These are phyloP conservation scores for Dendrocalamus sinicus DNA, from an alignment of 176 grass and related monocot species.

Conservation along the genomic window DNA sequence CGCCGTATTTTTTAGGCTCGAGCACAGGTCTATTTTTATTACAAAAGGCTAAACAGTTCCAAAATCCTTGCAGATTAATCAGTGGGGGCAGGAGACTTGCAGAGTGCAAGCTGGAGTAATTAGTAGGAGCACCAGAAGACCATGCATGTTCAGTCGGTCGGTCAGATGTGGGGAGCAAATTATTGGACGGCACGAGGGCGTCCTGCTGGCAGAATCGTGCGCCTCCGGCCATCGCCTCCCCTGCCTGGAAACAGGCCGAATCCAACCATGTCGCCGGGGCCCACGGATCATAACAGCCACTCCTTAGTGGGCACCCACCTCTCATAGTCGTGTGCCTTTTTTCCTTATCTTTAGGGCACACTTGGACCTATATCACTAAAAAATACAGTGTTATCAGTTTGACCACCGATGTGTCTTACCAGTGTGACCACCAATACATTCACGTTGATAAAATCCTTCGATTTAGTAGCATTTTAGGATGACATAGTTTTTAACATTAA, in stretches of 20 bases:
- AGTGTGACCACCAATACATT: too few species aligned
- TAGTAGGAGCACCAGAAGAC: not conserved
- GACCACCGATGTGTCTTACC: too few species aligned
- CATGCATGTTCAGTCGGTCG: not conserved
- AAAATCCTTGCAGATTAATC: not conserved
- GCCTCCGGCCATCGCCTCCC: not conserved
- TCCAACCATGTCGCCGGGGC: constrained; percentile 24
- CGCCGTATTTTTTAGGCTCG: too few species aligned
- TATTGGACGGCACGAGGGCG: constrained; percentile 41
- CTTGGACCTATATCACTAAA: too few species aligned
- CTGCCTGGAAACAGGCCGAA: constrained; percentile 41
- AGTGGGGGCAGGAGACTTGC: not conserved
- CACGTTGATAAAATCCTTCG: too few species aligned
- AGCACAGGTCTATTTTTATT: too few species aligned
- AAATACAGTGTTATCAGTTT: too few species aligned
- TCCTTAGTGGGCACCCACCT: constrained; percentile 19
- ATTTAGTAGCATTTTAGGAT: too few species aligned
- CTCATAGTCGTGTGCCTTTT: not conserved
- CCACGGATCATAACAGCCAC: constrained; percentile 17
- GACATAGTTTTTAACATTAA: too few species aligned
- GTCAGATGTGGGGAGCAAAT: not conserved
- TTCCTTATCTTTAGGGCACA: too few species aligned
- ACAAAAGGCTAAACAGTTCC: too few species aligned
- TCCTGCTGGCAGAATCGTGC: constrained; percentile 30
- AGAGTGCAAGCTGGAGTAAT: not conserved